A percentile compares a stretch with the other conserved stretches of the same genome.
Evolutionary conservation across 345 rosid genomes (phyloP).

Genomic region (Lepidium africanum): DNA sequence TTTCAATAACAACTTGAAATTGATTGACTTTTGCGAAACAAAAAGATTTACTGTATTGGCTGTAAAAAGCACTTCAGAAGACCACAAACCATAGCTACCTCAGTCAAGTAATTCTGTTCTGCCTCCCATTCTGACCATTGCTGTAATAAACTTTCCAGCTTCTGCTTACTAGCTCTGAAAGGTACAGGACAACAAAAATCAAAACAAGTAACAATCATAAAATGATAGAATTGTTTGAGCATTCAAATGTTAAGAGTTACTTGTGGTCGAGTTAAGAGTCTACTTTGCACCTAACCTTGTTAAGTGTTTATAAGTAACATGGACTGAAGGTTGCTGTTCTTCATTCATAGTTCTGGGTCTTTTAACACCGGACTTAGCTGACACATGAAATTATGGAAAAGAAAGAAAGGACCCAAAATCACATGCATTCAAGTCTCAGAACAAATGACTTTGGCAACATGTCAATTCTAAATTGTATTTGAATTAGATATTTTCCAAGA

Average conservation of each 20-base stretch:
- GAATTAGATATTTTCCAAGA: background rate
- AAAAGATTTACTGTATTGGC: background rate
- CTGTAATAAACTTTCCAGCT: conserved; percentile 70
- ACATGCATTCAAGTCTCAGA: conserved; percentile 6
- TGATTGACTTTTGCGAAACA: background rate
- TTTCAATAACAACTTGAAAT: background rate
- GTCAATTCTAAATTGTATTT: background rate
- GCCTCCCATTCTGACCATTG: conserved; percentile 97
- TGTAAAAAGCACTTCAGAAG: background rate
- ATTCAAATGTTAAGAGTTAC: background rate
- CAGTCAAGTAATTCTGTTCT: conserved; percentile 38
- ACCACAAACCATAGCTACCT: conserved; percentile 25
- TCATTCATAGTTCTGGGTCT: conserved; percentile 46
- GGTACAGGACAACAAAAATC: background rate
- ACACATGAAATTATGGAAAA: conserved; percentile 49
- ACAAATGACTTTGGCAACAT: background rate
- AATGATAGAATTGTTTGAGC: background rate
- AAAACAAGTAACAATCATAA: background rate
- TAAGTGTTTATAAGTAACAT: conserved; percentile 55
- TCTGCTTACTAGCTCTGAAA: conserved; percentile 77
- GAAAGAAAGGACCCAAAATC: conserved; percentile 3
- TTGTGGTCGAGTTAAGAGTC: background rate
- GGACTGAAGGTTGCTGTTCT: conserved; percentile 67
- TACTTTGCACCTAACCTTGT: conserved; percentile 49
- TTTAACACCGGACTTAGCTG: conserved; percentile 66